phyloP scores from a whole-genome alignment of 306 rosid genomes.

The Oemleria cerasiformis region DNA sequence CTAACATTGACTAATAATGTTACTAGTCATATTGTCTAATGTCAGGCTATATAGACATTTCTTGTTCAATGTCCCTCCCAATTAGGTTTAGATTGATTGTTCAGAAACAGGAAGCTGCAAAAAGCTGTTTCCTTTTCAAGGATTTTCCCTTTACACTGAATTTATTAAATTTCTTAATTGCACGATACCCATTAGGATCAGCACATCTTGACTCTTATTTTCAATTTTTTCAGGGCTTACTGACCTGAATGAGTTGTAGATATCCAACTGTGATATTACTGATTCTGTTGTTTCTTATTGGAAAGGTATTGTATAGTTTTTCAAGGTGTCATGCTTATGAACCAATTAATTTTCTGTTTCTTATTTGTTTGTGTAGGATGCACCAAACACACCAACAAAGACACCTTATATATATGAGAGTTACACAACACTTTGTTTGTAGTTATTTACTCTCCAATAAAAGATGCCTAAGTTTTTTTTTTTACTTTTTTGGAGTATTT shows the following conservation, averaged over 20 bases:
- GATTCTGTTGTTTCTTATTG: conserved; percentile 57
- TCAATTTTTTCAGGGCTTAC: conserved; percentile 46
- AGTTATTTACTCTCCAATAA: background rate
- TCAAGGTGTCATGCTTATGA: background rate
- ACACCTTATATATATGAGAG: background rate
- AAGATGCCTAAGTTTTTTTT: background rate
- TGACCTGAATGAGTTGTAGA: conserved; percentile 55
- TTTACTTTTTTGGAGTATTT: background rate
- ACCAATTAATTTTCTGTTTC: conserved; percentile 10
- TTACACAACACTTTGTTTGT: too few species aligned
- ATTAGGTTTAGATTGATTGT: background rate
- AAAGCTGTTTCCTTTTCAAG: background rate
- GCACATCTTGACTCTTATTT: conserved; percentile 13
- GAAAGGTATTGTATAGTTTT: conserved; percentile 44
- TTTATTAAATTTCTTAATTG: conserved; percentile 2
- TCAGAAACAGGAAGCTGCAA: background rate
- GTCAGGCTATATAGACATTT: background rate
- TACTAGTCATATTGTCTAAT: background rate
- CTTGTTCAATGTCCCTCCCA: background rate
- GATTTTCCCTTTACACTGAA: background rate
- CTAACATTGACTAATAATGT: conserved; percentile 1
- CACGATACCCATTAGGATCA: background rate
- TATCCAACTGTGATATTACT: conserved; percentile 52
- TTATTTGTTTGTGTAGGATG: background rate
- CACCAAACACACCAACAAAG: background rate